Base-by-base conservation (phyloP, 768 basidiomycete genomes). In the Rhizopogon vinicolor region DNA sequence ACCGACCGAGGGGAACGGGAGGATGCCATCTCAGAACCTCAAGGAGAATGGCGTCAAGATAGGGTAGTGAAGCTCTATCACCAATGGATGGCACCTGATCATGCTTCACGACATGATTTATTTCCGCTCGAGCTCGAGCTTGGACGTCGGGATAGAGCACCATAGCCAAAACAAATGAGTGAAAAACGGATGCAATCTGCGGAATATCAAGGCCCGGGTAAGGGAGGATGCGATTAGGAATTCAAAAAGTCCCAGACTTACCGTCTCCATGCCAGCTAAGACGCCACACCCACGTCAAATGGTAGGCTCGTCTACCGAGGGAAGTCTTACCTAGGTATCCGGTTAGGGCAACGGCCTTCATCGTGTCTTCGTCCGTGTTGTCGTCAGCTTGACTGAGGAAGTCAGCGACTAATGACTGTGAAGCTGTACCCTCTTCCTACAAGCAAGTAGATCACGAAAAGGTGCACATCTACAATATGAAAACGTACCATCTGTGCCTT, bases 81-180 rank as follows among this genome's bases (percentile, higher is more conserved):
- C n/a, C 29, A 12, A 31, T 28, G 28, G 28, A 45, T 3, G 44
- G 64, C 51, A 69, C 53, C 18, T 58, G 41, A 37, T 2, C 51
- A 12, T 60, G 56, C 0, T 60, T 45, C 3, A 57, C 64, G 1
- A 63, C 43, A 1, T 41, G 41, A 41, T 72, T 66, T 9, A 73
- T 62, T 35, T 72, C 72, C 3, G 57, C 62, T 37, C 69, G 70
- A 0, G 68, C 69, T 28, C 61, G 68, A 33, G 57, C 45, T 33
- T 63, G 63, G 5, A 61, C 56, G 3, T 69, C 60, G 13, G 69
- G 71, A 50, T 66, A 63, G 56, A 62, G 56, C 19, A 68, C 14
- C 64, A 66, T 68, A 16, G 64, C 62, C 63, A 71, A 52, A 50
- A 68, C 46, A 19, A 71, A 72, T 1, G 57, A 54, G 7, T 62